Evolutionary conservation across 371 early-diverging fungal genomes (phyloP).

Genomic region (Mortierella sp.): DNA sequence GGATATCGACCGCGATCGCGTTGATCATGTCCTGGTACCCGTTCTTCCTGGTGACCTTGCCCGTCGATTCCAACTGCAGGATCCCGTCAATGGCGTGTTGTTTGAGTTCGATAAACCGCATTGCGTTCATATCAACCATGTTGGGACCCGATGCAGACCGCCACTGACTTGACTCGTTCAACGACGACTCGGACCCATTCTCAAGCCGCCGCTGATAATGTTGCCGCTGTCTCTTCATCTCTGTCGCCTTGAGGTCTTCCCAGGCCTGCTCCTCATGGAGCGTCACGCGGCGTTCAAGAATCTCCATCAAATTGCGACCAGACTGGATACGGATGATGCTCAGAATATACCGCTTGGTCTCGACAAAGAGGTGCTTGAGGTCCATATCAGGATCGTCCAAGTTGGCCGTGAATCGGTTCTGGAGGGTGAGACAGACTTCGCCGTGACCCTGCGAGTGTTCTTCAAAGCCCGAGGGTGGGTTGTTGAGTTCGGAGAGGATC

Average conservation of each 20-base stretch:
- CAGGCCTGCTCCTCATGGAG: conserved; percentile 77
- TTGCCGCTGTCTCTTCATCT: conserved; percentile 32
- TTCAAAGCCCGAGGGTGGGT: conserved; percentile 75
- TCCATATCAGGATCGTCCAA: conserved; percentile 75
- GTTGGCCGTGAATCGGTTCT: conserved; percentile 70
- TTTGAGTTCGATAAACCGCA: conserved; percentile 78
- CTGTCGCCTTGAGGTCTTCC: conserved; percentile 51
- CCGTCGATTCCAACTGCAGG: conserved; percentile 78
- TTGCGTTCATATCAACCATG: conserved; percentile 64
- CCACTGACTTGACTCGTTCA: conserved; percentile 14
- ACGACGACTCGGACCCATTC: conserved; percentile 38
- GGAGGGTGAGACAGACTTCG: conserved; percentile 46
- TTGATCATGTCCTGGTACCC: conserved; percentile 93
- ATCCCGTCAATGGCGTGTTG: conserved; percentile 79
- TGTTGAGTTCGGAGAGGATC: conserved; percentile 88
- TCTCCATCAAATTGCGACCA: conserved; percentile 85
- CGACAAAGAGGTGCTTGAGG: conserved; percentile 81
- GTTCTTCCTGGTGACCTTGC: conserved; percentile 65
- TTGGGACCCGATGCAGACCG: conserved; percentile 36
- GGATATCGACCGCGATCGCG: conserved; percentile 92
- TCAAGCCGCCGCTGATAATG: conserved; percentile 43
- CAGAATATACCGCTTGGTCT: conserved; percentile 91
- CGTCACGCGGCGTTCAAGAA: conserved; percentile 82
- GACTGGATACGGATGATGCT: conserved; percentile 87
- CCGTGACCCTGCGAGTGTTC: conserved; percentile 68